Percentiles rank a stretch among this genome's conserved stretches.
Conservation (phyloP, 345 rosid genomes). For the Camelina neglecta region DNA sequence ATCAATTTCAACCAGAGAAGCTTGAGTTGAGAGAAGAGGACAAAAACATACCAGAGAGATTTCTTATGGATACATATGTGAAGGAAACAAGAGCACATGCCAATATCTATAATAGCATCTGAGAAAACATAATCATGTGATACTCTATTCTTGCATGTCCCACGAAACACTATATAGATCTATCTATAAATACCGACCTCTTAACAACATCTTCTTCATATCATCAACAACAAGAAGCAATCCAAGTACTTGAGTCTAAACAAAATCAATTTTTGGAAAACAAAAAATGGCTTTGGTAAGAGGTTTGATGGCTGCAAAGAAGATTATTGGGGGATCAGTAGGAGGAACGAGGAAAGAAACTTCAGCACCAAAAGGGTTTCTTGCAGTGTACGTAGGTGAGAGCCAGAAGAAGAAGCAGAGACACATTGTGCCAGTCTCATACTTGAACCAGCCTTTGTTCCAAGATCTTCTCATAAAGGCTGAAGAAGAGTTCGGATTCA, state of each 20-base stretch:
- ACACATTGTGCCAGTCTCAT: conserved; percentile 52
- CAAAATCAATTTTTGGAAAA: neutral
- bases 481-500: conserved; percentile 56
- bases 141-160: conserved; percentile 25
- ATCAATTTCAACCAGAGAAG: neutral
- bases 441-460: conserved; percentile 51
- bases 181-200: conserved; percentile 26
- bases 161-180: neutral
- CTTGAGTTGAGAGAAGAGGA: conserved; percentile 23
- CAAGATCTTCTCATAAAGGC: conserved; percentile 49
- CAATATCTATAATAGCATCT: neutral
- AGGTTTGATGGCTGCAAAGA: conserved; percentile 34
- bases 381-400: conserved; percentile 61
- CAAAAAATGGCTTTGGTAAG: conserved; percentile 20
- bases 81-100: conserved; percentile 37
- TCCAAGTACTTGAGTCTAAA: neutral
- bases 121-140: conserved; percentile 34
- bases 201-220: conserved; percentile 27
- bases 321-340: conserved; percentile 43
- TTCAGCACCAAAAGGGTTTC: conserved; percentile 47
- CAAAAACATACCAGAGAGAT: neutral
- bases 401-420: conserved; percentile 45
- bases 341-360: conserved; percentile 28
- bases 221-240: conserved; percentile 6
- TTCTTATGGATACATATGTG: conserved; percentile 2